Conservation (phyloP, 129 eudicot species). For the Daucus carota region DH1_v3.0 NC_030386.2:26854001-26854500, state of each 20-base stretch:
- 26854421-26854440: neutral
- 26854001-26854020: neutral
- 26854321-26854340: neutral
- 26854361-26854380: too few relatives aligned
- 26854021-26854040: neutral
- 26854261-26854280: neutral
- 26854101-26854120: constrained; percentile 1
- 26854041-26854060: neutral
- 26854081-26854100: neutral
- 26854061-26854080: neutral
- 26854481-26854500: neutral
- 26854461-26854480: too few relatives aligned
- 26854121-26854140: neutral
- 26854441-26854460: too few relatives aligned
- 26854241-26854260: neutral
- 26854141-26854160: neutral
- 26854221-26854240: neutral
- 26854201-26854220: neutral
- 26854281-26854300: neutral
- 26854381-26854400: neutral
- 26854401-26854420: neutral
- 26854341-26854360: neutral
- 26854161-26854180: neutral
- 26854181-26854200: neutral
- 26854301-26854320: neutral